Evolutionary conservation across 2,329 filamentous ascomycete species (phyloP), one percentile per base, ranked within the genome.

Genomic region (Cordyceps sp.): DNA sequence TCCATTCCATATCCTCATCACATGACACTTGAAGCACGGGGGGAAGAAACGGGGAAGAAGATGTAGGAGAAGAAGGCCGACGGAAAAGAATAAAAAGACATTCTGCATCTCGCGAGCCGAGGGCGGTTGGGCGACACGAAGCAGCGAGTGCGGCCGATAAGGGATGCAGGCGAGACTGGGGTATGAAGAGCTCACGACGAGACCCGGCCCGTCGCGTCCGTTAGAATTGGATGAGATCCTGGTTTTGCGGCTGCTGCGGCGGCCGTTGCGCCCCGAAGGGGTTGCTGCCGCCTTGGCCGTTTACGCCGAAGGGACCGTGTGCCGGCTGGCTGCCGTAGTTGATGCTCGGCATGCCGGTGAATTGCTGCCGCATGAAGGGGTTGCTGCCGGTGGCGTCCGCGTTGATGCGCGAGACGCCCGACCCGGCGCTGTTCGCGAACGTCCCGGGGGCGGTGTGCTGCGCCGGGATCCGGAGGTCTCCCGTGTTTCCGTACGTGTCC

Each of bases 401-500:
- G 37, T 62, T 81, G 27, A 94, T 57, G 36, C 71, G 69, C 43
- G 73, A 73, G 35, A 82, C 59, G n/a, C 83, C 82, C 24, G 78
- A 66, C 31, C 90, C 90, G 6, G 90, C 85, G 37, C 83, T 93
- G 59, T 98, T 98, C 58, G 98, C 78, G 52, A 96, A 98, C 0
- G 82, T 92, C 18, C 88, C 90, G 0, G 90, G 90, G 2, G 90
- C 85, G 0, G 90, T 98, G 54, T 98, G 90, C 52, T 98, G 90
- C 3, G 90, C 77, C 2, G 90, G 90, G 40, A 98, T 93, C 54
- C 90, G 85, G 29, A 93, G 66, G 41, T 96, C 83, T 42, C 90
- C 90, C n/a, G 83, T 83, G 53, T 98, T 98, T 41, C 90, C 90
- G 52, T 92, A 98, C 0, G 90, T 98, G 50, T 98, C 90, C 63